Conservation (phyloP, 768 basidiomycete genomes). For the Boletus speciosus region DNA sequence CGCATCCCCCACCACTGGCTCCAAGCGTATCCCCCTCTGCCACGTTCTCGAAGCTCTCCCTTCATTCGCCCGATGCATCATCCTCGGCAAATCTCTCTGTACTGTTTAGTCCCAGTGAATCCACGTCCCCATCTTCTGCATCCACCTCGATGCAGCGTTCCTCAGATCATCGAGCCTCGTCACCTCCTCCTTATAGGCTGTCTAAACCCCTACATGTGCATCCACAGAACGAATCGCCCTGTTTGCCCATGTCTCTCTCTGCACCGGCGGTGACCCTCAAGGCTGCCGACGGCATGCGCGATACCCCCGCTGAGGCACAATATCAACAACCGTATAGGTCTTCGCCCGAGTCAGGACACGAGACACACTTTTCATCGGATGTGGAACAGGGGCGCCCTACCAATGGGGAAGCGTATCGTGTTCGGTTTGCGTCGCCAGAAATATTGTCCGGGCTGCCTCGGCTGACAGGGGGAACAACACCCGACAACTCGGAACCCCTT, state of each 20-base stretch:
- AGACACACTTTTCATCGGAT: neutral
- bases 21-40: conserved; percentile 41
- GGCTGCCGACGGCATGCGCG: conserved; percentile 16
- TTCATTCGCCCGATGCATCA: conserved; percentile 35
- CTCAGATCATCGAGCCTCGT: conserved; percentile 3
- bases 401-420: conserved; percentile 20
- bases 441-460: conserved; percentile 14
- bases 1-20: neutral
- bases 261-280: conserved; percentile 3
- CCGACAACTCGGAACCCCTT: neutral
- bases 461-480: conserved; percentile 1
- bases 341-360: conserved; percentile 11
- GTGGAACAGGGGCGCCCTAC: conserved; percentile 9
- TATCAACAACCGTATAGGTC: conserved; percentile 15
- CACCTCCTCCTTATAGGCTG: conserved; percentile 17
- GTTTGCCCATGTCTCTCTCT: conserved; percentile 1
- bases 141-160: neutral
- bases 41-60: conserved; percentile 51
- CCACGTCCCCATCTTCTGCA: neutral
- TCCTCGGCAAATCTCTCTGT: conserved; percentile 10
- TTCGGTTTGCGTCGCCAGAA: conserved; percentile 34
- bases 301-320: conserved; percentile 24
- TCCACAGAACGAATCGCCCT: conserved; percentile 18
- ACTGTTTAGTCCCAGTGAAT: conserved; percentile 7
- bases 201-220: conserved; percentile 30